Percentiles rank a stretch among this genome's conserved stretches.
Evolutionary conservation across 148 eudicot genomes (phyloP).

Genomic region (Suaeda aralocaspica): DNA sequence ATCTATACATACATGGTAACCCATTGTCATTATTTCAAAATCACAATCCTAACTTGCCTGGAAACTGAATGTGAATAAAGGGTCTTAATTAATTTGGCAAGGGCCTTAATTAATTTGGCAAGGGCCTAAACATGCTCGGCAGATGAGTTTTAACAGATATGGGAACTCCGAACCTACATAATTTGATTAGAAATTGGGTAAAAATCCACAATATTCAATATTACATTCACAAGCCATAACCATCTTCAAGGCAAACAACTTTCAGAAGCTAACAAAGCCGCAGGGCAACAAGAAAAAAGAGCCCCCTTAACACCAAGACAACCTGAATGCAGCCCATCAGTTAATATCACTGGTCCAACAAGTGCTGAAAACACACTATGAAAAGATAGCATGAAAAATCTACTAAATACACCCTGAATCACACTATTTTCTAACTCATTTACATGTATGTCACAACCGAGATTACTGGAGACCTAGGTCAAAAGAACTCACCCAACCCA

Average conservation of each 20-base stretch:
- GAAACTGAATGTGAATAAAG: too few species aligned
- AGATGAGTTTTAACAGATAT: too few species aligned
- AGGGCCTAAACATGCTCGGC: too few species aligned
- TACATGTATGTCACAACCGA: conserved; percentile 17
- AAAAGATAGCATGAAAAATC: conserved; percentile 12
- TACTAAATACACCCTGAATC: conserved; percentile 15
- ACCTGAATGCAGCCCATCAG: not conserved
- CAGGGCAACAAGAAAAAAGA: conserved; percentile 1
- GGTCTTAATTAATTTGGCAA: too few species aligned
- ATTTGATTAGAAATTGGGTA: not conserved
- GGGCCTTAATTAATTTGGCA: too few species aligned
- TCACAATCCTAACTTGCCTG: too few species aligned
- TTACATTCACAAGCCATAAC: not conserved
- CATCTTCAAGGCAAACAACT: not conserved
- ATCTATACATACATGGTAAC: too few species aligned
- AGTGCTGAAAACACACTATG: not conserved
- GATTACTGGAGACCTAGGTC: conserved; percentile 4
- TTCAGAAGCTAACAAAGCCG: not conserved
- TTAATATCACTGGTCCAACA: not conserved
- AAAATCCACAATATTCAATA: not conserved
- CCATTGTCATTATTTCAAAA: too few species aligned
- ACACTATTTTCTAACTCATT: conserved; percentile 23
- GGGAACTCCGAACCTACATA: too few species aligned
- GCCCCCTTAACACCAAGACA: not conserved
- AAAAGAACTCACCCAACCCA: conserved; percentile 1